Conservation (phyloP, 192 early-diverging fungal genomes). For the Piromyces finnis region DNA sequence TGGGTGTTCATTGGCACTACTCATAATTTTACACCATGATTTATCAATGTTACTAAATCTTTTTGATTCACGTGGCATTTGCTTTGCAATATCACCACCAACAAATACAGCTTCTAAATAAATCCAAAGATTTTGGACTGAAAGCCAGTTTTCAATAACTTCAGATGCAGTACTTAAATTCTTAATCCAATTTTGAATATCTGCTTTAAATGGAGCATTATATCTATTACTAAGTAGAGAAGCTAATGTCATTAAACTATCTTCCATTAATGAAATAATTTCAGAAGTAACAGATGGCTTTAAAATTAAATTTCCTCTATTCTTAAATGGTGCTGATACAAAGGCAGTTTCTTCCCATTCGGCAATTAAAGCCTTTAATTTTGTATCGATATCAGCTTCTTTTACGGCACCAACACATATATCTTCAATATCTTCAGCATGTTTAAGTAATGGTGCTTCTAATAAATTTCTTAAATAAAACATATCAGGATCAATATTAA, state of each 20-base stretch:
- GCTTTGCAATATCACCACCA: slow-evolving; percentile 48
- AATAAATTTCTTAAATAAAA: slow-evolving; percentile 39
- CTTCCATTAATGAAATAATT: slow-evolving; percentile 46
- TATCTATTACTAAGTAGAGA: slow-evolving; percentile 41
- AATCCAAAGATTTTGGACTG: slow-evolving; percentile 48
- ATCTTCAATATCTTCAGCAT: slow-evolving; percentile 43
- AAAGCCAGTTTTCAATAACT: slow-evolving; percentile 46
- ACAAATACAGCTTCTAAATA: slow-evolving; percentile 49
- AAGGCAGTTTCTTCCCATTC: slow-evolving; percentile 46
- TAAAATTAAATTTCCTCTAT: slow-evolving; percentile 34
- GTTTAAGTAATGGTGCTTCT: slow-evolving; percentile 31
- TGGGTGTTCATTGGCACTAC: slow-evolving; percentile 41
- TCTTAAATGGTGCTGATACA: slow-evolving; percentile 34
- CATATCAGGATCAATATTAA: slow-evolving; percentile 42
- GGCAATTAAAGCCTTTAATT: slow-evolving; percentile 28
- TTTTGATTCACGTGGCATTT: slow-evolving; percentile 51
- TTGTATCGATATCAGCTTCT: slow-evolving; percentile 45
- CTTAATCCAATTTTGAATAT: slow-evolving; percentile 44
- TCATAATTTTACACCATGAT: slow-evolving; percentile 49
- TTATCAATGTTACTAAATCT: slow-evolving; percentile 49
- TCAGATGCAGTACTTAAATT: slow-evolving; percentile 44
- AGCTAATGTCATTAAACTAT: slow-evolving; percentile 38
- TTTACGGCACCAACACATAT: slow-evolving; percentile 42
- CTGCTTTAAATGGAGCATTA: slow-evolving; percentile 41
- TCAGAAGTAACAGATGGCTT: slow-evolving; percentile 36